Conservation (phyloP, 305 asterid genomes). For the Fraxinus paxiana region DNA sequence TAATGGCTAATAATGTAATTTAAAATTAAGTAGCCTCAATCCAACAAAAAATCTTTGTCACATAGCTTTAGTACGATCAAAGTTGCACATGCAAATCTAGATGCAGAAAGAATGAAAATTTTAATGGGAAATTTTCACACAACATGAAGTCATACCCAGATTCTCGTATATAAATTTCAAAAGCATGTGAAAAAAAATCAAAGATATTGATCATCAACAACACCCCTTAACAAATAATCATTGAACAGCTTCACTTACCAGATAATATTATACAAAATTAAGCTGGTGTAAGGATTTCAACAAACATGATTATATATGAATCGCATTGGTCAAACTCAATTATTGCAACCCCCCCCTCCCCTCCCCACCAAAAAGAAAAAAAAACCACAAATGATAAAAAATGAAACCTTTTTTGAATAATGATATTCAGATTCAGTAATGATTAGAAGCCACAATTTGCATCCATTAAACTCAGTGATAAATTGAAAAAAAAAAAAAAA, state of each 20-base stretch:
- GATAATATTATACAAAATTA: not conserved
- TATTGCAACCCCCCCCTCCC: not conserved
- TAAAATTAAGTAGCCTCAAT: not conserved
- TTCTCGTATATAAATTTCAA: not conserved
- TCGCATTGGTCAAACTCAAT: constrained; percentile 16
- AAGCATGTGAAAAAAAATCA: not conserved
- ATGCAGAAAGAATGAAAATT: not conserved
- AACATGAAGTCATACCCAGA: not conserved
- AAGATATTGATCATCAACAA: not conserved
- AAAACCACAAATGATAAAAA: not conserved
- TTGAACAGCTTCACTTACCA: not conserved
- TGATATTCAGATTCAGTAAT: constrained; percentile 7
- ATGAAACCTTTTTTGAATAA: not conserved
- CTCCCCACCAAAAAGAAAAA: too few relatives aligned
- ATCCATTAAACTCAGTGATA: constrained; percentile 11
- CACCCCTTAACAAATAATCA: not conserved
- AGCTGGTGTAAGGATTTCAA: constrained; percentile 3
- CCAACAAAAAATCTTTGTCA: not conserved
- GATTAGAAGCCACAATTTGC: not conserved
- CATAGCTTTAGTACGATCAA: not conserved
- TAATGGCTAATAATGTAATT: not conserved
- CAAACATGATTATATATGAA: constrained; percentile 18
- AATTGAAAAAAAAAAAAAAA: not conserved
- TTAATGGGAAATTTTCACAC: not conserved
- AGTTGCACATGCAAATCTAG: not conserved